Conservation (phyloP, 192 early-diverging fungal genomes). For the Coemansia sp. region DNA sequence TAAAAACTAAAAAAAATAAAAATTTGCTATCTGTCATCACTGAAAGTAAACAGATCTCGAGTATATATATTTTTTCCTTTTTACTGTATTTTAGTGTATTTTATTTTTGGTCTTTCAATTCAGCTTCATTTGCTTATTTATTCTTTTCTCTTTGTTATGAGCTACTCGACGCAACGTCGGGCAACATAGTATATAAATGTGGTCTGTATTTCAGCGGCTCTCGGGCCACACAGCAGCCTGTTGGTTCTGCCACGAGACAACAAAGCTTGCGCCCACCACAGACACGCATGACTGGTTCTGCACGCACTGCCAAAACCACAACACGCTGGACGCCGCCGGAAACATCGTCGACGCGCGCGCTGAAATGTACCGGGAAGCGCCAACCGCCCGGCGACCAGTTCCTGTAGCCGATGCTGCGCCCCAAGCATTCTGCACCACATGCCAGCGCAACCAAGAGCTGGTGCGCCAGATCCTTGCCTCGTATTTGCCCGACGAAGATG, state of each 20-base stretch:
- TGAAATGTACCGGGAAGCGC: conserved; percentile 43
- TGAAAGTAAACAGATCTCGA: too few relatives aligned
- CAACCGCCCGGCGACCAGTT: conserved; percentile 1
- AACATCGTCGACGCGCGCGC: conserved; percentile 33
- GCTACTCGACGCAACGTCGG: not conserved
- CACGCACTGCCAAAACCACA: conserved; percentile 40
- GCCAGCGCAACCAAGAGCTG: conserved; percentile 52
- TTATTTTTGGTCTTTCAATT: not conserved
- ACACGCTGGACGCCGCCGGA: conserved; percentile 34
- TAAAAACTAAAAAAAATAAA: not conserved
- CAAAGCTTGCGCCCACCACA: conserved; percentile 12
- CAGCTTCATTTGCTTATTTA: not conserved
- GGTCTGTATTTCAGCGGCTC: conserved; percentile 23
- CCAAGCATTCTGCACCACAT: conserved; percentile 35
- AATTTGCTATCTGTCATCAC: not conserved
- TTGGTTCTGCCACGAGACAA: conserved; percentile 49
- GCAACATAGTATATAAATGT: conserved; percentile 16
- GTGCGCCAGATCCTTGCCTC: conserved; percentile 40
- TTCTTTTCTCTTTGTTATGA: conserved; percentile 10
- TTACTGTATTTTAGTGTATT: not conserved
- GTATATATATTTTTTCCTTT: too few relatives aligned
- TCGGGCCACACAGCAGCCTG: conserved; percentile 26
- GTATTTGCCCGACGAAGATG: conserved; percentile 43
- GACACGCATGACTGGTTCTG: conserved; percentile 40
- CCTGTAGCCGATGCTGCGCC: not conserved